phyloP scores from a whole-genome alignment of 2,329 filamentous ascomycete genomes.

The Samsoniella hepiali region DNA sequence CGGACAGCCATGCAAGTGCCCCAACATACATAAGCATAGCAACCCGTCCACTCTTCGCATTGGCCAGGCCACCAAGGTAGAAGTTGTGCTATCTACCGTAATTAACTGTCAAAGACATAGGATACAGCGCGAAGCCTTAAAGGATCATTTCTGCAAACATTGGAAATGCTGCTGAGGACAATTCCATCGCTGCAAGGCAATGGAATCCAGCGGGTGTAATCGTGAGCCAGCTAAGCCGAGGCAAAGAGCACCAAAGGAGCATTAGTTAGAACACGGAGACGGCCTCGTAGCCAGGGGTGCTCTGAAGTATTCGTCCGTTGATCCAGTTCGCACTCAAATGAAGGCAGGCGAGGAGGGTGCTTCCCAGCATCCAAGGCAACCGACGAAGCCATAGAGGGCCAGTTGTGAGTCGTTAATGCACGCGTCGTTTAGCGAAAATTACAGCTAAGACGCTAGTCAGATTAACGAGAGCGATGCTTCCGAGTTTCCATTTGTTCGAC shows the following conservation, averaged over 20 bases:
- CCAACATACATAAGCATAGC: neutral
- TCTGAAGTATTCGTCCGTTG: too few species aligned
- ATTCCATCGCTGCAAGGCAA: neutral
- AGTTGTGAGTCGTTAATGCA: too few species aligned
- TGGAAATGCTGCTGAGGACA: neutral
- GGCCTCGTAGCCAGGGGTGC: neutral
- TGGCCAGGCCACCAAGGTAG: neutral
- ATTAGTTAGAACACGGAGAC: neutral
- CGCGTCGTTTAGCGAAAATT: too few species aligned
- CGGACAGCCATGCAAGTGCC: neutral
- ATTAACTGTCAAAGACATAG: neutral
- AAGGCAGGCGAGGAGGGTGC: too few species aligned
- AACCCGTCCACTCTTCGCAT: neutral
- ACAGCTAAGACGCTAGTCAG: too few species aligned
- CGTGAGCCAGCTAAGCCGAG: neutral
- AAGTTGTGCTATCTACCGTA: neutral
- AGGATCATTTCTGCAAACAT: neutral
- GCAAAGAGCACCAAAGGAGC: neutral
- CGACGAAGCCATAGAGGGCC: too few species aligned
- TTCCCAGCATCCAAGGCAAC: too few species aligned
- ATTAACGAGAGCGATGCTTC: too few species aligned
- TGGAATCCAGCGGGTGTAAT: neutral
- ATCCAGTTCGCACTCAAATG: too few species aligned
- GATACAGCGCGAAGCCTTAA: neutral
- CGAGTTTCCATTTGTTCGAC: too few species aligned